A percentile compares a stretch with the other conserved stretches of the same genome.
These are phyloP conservation scores for Alternaria solani DNA, from an alignment of 2,329 filamentous ascomycete genomes.

Conservation along the genomic window DNA sequence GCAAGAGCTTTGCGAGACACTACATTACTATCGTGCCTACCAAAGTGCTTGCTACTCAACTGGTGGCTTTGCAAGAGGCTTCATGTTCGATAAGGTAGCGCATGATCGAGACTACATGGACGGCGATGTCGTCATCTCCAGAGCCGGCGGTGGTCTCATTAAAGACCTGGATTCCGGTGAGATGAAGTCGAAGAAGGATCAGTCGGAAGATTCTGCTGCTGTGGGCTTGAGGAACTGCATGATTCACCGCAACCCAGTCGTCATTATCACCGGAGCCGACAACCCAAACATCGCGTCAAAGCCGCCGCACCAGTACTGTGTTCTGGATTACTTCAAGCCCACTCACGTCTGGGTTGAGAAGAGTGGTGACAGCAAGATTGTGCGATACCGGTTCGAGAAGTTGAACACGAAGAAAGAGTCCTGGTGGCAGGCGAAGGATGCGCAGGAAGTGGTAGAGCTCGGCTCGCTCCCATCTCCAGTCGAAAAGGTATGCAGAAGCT, in stretches of 20 bases:
- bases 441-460: conserved; percentile 35
- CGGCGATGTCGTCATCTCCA: conserved; percentile 69
- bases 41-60: conserved; percentile 67
- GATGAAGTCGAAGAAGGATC: conserved; percentile 58
- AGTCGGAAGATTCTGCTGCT: conserved; percentile 51
- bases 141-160: conserved; percentile 64
- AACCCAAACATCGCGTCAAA: conserved; percentile 59
- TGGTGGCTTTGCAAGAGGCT: conserved; percentile 60
- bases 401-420: conserved; percentile 60
- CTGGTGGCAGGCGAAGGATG: conserved; percentile 65
- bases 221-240: conserved; percentile 58
- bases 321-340: conserved; percentile 73
- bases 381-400: conserved; percentile 72
- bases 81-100: conserved; percentile 66
- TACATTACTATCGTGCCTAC: conserved; percentile 69
- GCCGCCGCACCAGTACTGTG: conserved; percentile 67
- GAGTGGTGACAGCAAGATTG: conserved; percentile 55
- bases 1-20: conserved; percentile 68
- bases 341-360: conserved; percentile 74
- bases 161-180: conserved; percentile 57
- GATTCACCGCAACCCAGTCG: conserved; percentile 59
- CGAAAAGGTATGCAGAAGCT: conserved; percentile 51
- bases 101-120: conserved; percentile 66
- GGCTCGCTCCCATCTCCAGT: conserved; percentile 38
- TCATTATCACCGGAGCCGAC: conserved; percentile 60